Evolutionary conservation across 768 basidiomycete genomes (phyloP), one percentile per base, ranked within the genome.

Genomic region (Russula abietina): DNA sequence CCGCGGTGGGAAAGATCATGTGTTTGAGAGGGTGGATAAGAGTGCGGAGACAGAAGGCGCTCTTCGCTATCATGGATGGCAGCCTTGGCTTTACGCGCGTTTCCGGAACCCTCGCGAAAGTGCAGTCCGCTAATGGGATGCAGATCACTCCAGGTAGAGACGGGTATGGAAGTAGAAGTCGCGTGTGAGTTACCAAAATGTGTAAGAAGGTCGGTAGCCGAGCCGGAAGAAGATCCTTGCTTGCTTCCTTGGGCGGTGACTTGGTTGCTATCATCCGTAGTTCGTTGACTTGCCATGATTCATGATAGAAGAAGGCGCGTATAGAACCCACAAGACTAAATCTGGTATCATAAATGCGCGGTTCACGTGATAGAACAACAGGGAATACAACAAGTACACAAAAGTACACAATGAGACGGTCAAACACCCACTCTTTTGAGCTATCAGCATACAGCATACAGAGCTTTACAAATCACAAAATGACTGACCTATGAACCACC

Each of bases 401-500:
- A 57, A 43, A 39, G 24, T 61, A 60, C 52, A 33, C 17, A 22
- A 4, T 24, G 36, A 24, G 6, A 17, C 3, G 17, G 57, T 68
- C 59, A 68, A 36, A 68, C 65, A 55, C 67, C 67, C 43, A 69
- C 65, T 51, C 61, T 60, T 56, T 48, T 24, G 33, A 28, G 6
- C 8, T 32, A 55, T 43, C 57, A 58, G 56, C 17, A 30, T 32
- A 12, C 51, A 36, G 11, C n/a, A 19, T 36, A 9, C 19, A 26
- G 43, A 24, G 1, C 9, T n/a, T 59, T 28, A 41, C 30, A 33
- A 43, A 51, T 11, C 26, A 32, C 4, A 36, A 9, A 8, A 22
- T 24, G 24, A 66, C 67, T 63, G 36, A 65, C 68, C 66, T 70
- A 41, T 65, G 65, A 22, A 66, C 55, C 17, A 70, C 69, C 43